Evolutionary conservation across 371 early-diverging fungal species (phyloP), one percentile per base, ranked within the genome.

Genomic region (Catenaria anguillulae): DNA sequence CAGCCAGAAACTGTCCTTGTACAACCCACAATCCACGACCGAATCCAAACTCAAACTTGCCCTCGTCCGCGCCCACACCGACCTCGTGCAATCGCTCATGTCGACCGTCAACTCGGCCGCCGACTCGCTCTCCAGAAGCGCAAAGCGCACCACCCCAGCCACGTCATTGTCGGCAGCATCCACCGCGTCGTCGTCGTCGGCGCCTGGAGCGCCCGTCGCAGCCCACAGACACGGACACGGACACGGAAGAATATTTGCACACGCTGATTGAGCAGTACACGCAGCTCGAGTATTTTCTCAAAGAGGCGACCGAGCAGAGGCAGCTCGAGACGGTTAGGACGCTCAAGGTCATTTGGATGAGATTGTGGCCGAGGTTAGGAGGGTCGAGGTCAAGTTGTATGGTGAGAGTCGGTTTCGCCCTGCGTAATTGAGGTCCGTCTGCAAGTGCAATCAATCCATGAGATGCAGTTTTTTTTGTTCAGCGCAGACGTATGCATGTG

Each of bases 281-380:
- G 33, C 72, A 81, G 3, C 80, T 91, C 1, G 75, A 84, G 62
- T 82, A 77, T 0, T 87, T 79, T 60, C 76, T 92, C 29, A 71
- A 75, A 31, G 90, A 88, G 29, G 91, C 93, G 0, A 79, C 81
- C 34, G 61, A 71, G n/a, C 75, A 84, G 61, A 77, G 93, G 43
- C 78, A 81, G 65, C 78, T 88, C 66, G 92, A 93, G 45, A 92
- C 92, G 70, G 89, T 86, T 0, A 76, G 76, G 58, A 80, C 85
- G 4, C 70, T 93, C 52, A 79, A 83, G 63, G 61, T 69, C 17
- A 84, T 86, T 42, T 75, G 40, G 61, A 42, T 5, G 94, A 91
- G 73, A 85, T 90, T 24, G 73, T 71, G 15, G 63, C 64, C 5
- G 66, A 91, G 73, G 84, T 90, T 24, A 72, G 70, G 15, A 63